phyloP scores from a whole-genome alignment of 441 rosid species.

The Gossypium davidsonii region DNA sequence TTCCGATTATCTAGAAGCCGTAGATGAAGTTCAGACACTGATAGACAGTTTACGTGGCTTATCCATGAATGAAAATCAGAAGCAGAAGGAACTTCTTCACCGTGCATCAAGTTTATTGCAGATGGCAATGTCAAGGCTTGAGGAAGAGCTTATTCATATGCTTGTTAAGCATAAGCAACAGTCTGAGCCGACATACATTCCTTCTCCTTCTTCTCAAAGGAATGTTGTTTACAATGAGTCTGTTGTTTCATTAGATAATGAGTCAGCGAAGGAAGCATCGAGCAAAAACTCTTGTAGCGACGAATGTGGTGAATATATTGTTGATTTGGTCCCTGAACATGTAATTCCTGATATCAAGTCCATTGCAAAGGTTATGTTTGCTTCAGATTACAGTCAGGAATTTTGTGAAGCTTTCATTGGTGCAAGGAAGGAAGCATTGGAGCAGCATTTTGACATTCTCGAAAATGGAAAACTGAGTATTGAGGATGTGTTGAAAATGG shows the following conservation, averaged over 20 bases:
- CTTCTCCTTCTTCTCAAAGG: constrained; percentile 34
- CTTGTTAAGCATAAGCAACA: constrained; percentile 38
- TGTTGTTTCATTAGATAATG: constrained; percentile 45
- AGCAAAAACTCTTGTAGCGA: constrained; percentile 21
- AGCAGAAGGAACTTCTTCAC: constrained; percentile 39
- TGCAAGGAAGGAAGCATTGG: constrained; percentile 46
- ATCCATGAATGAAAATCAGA: constrained; percentile 21
- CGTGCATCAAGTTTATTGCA: constrained; percentile 50
- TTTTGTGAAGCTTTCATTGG: constrained; percentile 44
- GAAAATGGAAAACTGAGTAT: constrained; percentile 48
- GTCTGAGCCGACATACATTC: constrained; percentile 31
- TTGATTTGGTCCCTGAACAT: constrained; percentile 46
- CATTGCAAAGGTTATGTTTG: constrained; percentile 62
- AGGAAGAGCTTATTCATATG: constrained; percentile 58
- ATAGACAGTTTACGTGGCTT: constrained; percentile 25
- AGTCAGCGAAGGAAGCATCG: constrained; percentile 29
- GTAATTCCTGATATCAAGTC: constrained; percentile 51
- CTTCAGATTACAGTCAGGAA: constrained; percentile 41
- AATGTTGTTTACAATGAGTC: constrained; percentile 46
- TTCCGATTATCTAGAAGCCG: constrained; percentile 43
- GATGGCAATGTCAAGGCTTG: constrained; percentile 67
- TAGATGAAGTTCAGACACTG: constrained; percentile 40
- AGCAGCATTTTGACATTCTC: constrained; percentile 40
- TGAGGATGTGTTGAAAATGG: constrained; percentile 57
- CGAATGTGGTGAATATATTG: constrained; percentile 19